Evolutionary conservation across 139 green algal species (phyloP).

Genomic region (Chlamydomonas schloesseri): DNA sequence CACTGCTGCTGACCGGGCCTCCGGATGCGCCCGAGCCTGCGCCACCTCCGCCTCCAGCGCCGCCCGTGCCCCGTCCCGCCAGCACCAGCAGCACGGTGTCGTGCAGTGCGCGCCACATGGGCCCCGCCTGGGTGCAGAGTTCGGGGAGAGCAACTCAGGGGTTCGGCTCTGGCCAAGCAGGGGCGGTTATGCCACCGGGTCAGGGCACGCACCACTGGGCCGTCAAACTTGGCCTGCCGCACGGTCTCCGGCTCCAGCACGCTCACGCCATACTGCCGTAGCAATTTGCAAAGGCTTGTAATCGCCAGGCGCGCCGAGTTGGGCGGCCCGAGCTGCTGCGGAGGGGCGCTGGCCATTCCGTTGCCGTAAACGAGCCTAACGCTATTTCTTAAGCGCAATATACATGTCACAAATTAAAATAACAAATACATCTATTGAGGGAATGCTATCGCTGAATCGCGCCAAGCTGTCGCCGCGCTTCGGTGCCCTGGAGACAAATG

Average conservation of each 20-base stretch:
- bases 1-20: too few relatives aligned
- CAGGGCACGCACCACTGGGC: not conserved
- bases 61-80: not conserved
- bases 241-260: conserved; percentile 22
- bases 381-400: too few relatives aligned
- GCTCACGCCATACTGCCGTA: not conserved
- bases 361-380: too few relatives aligned
- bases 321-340: not conserved
- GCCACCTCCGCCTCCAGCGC: not conserved
- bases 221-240: conserved; percentile 32
- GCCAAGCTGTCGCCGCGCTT: too few relatives aligned
- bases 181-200: not conserved
- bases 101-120: conserved; percentile 18
- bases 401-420: too few relatives aligned
- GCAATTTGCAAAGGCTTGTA: not conserved
- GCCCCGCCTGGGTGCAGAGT: not conserved
- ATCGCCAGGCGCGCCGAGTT: conserved; percentile 20
- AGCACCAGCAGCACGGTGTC: conserved; percentile 13
- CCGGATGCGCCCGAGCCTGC: too few relatives aligned
- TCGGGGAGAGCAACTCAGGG: not conserved
- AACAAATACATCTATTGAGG: too few relatives aligned
- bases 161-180: too few relatives aligned
- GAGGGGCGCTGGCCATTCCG: too few relatives aligned
- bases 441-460: too few relatives aligned
- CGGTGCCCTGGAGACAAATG: too few relatives aligned